Evolutionary conservation across 805 yeast species (phyloP).

Genomic region (Tanozyma kutaoensis): DNA sequence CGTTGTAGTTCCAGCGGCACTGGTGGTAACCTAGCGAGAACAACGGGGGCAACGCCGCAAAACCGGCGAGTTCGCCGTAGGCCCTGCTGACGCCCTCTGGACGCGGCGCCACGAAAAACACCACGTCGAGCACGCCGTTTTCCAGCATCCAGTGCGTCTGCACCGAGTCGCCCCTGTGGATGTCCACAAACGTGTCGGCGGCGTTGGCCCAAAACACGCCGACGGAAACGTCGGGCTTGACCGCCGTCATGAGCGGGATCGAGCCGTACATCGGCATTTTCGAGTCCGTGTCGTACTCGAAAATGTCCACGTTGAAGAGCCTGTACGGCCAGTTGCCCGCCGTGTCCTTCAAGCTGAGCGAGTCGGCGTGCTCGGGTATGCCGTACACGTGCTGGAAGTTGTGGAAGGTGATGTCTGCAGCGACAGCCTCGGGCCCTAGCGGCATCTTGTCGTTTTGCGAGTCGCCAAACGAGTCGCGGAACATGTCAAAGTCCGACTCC

Average conservation of each 20-base stretch:
- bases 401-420: constrained; percentile 55
- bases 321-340: constrained; percentile 51
- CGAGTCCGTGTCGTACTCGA: constrained; percentile 79
- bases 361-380: constrained; percentile 94
- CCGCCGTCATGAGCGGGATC: constrained; percentile 77
- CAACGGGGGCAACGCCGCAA: constrained; percentile 55
- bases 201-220: constrained; percentile 89
- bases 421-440: constrained; percentile 84
- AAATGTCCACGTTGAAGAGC: constrained; percentile 84
- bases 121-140: constrained; percentile 68
- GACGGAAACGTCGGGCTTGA: constrained; percentile 39
- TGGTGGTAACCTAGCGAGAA: constrained; percentile 89
- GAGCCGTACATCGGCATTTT: constrained; percentile 91
- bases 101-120: constrained; percentile 48
- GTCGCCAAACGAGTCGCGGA: constrained; percentile 60
- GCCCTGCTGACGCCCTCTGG: constrained; percentile 43
- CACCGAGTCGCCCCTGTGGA: constrained; percentile 29
- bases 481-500: constrained; percentile 56
- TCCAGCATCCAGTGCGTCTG: constrained; percentile 91
- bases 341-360: constrained; percentile 64
- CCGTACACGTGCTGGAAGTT: constrained; percentile 66
- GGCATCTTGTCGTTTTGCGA: constrained; percentile 52
- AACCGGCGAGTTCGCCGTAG: constrained; percentile 66
- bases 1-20: constrained; percentile 95
- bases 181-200: constrained; percentile 86